These are phyloP conservation scores for Solanum boliviense DNA, from an alignment of 257 asterid genomes.

Conservation along the genomic window DNA sequence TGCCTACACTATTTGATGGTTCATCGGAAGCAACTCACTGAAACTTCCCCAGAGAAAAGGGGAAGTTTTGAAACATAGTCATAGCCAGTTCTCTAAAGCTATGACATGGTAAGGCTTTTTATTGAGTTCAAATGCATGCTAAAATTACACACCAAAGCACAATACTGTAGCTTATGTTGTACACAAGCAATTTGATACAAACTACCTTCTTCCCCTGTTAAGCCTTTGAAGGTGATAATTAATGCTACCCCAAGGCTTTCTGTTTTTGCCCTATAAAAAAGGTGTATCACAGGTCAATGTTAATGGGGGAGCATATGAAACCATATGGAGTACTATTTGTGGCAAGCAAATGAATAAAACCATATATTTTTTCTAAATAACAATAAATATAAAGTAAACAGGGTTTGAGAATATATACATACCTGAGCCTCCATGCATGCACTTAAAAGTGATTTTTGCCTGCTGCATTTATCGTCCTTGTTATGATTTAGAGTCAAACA, in stretches of 20 bases:
- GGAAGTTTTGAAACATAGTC: not conserved
- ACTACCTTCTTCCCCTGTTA: constrained; percentile 49
- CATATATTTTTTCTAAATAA: not conserved
- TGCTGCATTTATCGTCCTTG: constrained; percentile 49
- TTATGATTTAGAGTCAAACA: constrained; percentile 72
- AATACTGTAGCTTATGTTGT: not conserved
- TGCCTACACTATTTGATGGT: not conserved
- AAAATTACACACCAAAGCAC: not conserved
- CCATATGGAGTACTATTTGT: not conserved
- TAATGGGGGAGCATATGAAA: not conserved
- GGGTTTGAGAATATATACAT: constrained; percentile 14
- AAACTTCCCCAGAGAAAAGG: not conserved
- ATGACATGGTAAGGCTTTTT: not conserved
- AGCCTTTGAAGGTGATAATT: constrained; percentile 92
- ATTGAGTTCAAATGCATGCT: not conserved
- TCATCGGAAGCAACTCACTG: not conserved
- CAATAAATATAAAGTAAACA: not conserved
- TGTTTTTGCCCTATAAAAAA: constrained; percentile 42
- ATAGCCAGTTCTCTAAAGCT: not conserved
- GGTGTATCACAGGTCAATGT: not conserved
- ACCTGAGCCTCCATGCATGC: constrained; percentile 89
- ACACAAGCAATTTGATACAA: not conserved
- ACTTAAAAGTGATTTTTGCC: constrained; percentile 57
- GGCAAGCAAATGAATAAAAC: not conserved
- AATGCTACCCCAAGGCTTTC: constrained; percentile 71